Conservation (phyloP, 1,139 yeast species). For the Suhomyces guaymorum region DNA sequence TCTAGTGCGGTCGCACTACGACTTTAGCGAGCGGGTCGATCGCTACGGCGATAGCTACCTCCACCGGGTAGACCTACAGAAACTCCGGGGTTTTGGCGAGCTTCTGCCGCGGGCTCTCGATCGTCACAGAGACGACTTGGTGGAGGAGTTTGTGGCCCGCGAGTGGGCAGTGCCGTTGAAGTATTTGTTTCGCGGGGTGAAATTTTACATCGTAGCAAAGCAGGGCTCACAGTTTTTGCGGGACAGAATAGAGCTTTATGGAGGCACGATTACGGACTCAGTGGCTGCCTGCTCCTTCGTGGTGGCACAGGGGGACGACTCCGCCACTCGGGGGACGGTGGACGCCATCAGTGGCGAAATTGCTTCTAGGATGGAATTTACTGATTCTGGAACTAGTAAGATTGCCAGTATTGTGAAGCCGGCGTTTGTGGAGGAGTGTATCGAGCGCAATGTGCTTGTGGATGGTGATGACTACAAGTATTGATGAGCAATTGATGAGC, state of each 20-base stretch:
- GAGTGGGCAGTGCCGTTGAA: conserved; percentile 20
- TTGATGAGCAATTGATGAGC: conserved; percentile 6
- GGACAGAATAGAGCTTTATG: conserved; percentile 32
- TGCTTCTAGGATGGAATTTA: conserved; percentile 22
- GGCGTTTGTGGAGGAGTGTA: conserved; percentile 44
- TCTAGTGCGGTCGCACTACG: conserved; percentile 33
- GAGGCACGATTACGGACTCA: conserved; percentile 28
- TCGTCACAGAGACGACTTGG: conserved; percentile 11
- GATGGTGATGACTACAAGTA: conserved; percentile 46
- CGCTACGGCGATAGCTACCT: conserved; percentile 56
- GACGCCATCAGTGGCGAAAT: conserved; percentile 21
- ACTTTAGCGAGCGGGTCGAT: conserved; percentile 37
- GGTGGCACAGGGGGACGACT: conserved; percentile 18
- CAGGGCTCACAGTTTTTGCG: conserved; percentile 10
- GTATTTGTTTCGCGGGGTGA: conserved; percentile 25
- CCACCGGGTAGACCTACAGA: conserved; percentile 19
- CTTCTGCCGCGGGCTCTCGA: conserved; percentile 15
- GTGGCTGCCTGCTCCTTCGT: conserved; percentile 28
- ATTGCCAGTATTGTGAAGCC: conserved; percentile 52
- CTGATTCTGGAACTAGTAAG: conserved; percentile 18
- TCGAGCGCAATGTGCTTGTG: conserved; percentile 39
- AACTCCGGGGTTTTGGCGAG: conserved; percentile 3
- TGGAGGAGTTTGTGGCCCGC: conserved; percentile 12
- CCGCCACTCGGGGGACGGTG: conserved; percentile 12
- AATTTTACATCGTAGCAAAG: conserved; percentile 25